phyloP scores from a whole-genome alignment of 73 alveolate genomes.

The Tetrahymena malaccensis region DNA sequence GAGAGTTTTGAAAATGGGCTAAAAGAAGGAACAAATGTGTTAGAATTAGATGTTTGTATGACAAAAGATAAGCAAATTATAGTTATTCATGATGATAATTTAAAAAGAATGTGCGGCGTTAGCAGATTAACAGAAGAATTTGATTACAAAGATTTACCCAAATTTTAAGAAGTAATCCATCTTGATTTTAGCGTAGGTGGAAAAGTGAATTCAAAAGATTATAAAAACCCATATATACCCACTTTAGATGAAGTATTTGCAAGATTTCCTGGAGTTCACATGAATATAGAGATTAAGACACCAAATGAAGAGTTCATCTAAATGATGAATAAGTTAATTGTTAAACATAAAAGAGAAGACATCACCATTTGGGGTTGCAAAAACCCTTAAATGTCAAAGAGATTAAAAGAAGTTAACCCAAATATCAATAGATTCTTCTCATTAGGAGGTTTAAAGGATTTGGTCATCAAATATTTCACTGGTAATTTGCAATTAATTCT shows the following conservation, averaged over 20 bases:
- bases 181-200: slow-evolving; percentile 35
- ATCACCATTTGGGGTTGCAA: slow-evolving; percentile 24
- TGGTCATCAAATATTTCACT: neutral
- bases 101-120: slow-evolving; percentile 32
- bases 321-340: neutral
- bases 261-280: neutral
- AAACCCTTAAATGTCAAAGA: neutral
- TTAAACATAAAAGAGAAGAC: slow-evolving; percentile 8
- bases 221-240: slow-evolving; percentile 10
- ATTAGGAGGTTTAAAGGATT: neutral
- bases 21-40: slow-evolving; percentile 14
- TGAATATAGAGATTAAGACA: slow-evolving; percentile 23
- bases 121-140: neutral
- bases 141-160: slow-evolving; percentile 19
- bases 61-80: slow-evolving; percentile 35
- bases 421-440: slow-evolving; percentile 21
- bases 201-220: neutral
- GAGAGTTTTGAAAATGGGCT: slow-evolving; percentile 19
- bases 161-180: slow-evolving; percentile 5
- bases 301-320: slow-evolving; percentile 3
- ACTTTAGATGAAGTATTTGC: slow-evolving; percentile 22
- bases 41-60: slow-evolving; percentile 39
- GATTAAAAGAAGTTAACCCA: slow-evolving; percentile 13
- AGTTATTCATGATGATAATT: slow-evolving; percentile 10
- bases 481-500: neutral